Evolutionary conservation across 1,284 basidiomycete species (phyloP).

Genomic region (Pseudozyma sp.): DNA sequence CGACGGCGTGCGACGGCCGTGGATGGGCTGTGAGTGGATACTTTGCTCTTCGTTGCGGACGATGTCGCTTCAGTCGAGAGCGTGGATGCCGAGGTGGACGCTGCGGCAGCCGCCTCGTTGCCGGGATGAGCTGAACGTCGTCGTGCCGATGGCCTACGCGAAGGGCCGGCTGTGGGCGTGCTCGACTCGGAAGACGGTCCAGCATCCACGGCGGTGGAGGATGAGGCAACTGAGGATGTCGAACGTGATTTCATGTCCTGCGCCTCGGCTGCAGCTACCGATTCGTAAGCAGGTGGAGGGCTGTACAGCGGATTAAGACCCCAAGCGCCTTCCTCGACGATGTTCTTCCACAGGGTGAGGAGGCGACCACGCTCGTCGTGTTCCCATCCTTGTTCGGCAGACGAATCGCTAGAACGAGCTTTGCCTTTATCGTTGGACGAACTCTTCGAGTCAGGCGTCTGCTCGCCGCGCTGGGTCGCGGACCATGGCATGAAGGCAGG

Average conservation of each 20-base stretch:
- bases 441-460: slow-evolving; percentile 9
- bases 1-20: slow-evolving; percentile 31
- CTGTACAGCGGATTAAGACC: slow-evolving; percentile 54
- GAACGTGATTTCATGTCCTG: neutral
- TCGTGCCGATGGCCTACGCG: slow-evolving; percentile 22
- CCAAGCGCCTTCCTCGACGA: slow-evolving; percentile 58
- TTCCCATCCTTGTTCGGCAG: slow-evolving; percentile 39
- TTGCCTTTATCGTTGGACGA: slow-evolving; percentile 29
- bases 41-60: slow-evolving; percentile 18
- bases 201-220: neutral
- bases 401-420: slow-evolving; percentile 13
- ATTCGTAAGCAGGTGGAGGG: slow-evolving; percentile 59
- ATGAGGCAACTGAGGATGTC: neutral
- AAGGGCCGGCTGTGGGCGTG: slow-evolving; percentile 43
- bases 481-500: slow-evolving; percentile 52
- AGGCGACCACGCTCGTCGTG: slow-evolving; percentile 46
- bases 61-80: slow-evolving; percentile 22
- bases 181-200: slow-evolving; percentile 14
- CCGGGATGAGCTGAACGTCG: slow-evolving; percentile 16
- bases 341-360: slow-evolving; percentile 52
- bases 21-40: slow-evolving; percentile 8
- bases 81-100: slow-evolving; percentile 13
- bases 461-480: slow-evolving; percentile 19
- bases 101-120: slow-evolving; percentile 54
- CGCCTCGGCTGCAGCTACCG: slow-evolving; percentile 27